Evolutionary conservation across 148 eudicot genomes (phyloP).

Genomic region (Linanthus parryae): DNA sequence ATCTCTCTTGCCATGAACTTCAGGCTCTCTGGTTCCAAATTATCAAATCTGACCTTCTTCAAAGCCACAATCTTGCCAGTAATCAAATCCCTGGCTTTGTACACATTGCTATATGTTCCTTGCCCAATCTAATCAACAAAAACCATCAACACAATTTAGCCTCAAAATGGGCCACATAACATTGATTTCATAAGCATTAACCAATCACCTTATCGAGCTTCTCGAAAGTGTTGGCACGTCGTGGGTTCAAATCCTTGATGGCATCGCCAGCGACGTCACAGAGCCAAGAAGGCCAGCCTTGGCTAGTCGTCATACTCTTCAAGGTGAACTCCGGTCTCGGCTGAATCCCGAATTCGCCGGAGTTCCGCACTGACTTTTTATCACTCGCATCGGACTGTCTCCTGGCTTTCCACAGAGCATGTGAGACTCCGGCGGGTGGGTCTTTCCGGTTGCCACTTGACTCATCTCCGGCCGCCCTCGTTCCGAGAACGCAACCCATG

Average conservation of each 20-base stretch:
- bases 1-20: constrained; percentile 98
- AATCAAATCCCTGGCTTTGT: constrained; percentile 91
- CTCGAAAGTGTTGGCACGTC: constrained; percentile 81
- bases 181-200: too few relatives aligned
- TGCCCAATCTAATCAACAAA: constrained; percentile 86
- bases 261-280: constrained; percentile 66
- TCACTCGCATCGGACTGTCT: too few relatives aligned
- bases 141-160: too few relatives aligned
- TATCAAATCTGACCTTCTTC: constrained; percentile 96
- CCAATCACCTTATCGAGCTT: constrained; percentile 94
- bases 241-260: constrained; percentile 83
- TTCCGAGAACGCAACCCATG: too few relatives aligned
- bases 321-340: constrained; percentile 38
- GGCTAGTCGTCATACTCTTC: constrained; percentile 32
- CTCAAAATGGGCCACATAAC: too few relatives aligned
- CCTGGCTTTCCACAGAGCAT: too few relatives aligned
- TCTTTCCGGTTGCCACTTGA: too few relatives aligned
- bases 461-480: too few relatives aligned
- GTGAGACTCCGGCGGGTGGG: too few relatives aligned
- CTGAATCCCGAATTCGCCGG: too few relatives aligned
- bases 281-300: constrained; percentile 92
- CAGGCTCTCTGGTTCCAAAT: constrained; percentile 83
- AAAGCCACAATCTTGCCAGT: constrained; percentile 93
- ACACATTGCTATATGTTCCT: constrained; percentile 99
- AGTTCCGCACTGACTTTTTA: too few relatives aligned